Evolutionary conservation across 441 rosid species (phyloP), one percentile per base, ranked within the genome.

Genomic region (Eutrema salsugineum): DNA sequence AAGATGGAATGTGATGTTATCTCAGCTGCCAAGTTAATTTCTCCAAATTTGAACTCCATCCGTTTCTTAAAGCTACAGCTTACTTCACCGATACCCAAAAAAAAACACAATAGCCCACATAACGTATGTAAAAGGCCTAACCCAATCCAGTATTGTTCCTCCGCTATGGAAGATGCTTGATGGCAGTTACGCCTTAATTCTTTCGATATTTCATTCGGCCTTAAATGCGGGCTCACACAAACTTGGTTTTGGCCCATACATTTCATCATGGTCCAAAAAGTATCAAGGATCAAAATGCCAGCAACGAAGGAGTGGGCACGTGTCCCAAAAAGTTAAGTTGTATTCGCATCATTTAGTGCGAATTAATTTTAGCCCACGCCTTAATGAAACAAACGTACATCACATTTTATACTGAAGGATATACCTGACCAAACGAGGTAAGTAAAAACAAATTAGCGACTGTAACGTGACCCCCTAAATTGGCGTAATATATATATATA

Each of bases 1-100:
- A 32, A 51, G 30, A 15, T 54, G 43, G 35, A 72, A 73, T 66
- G 3, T 40, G 67, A 73, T 73, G 11, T 33, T 58, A 10, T 51
- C 67, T 49, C 48, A 42, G 17, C 15, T 46, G 35, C 8, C 50
- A 46, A 46, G 77, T 72, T 63, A 15, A 42, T 20, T 32, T 44
- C 20, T 62, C 62, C 7, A 19, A 12, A 3, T 28, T 12, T 33
- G 42, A 7, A 46, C 50, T 27, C 70, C 43, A 65, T 8, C 22
- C 33, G 28, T 53, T 71, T 71, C 55, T 63, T 43, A 1, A 43
- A 53, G 35, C 28, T 43, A 1, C 32, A 53, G 35, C 28, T 43
- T 51, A 20, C 68, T 15, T 20, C 17, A 12, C 8, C 15, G 2
- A 48, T 28, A 12, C 8, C 15, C 1, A 48, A 16, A 36, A 24